Evolutionary conservation across 805 yeast genomes (phyloP).

Genomic region (Monosporozyma siamensis): DNA sequence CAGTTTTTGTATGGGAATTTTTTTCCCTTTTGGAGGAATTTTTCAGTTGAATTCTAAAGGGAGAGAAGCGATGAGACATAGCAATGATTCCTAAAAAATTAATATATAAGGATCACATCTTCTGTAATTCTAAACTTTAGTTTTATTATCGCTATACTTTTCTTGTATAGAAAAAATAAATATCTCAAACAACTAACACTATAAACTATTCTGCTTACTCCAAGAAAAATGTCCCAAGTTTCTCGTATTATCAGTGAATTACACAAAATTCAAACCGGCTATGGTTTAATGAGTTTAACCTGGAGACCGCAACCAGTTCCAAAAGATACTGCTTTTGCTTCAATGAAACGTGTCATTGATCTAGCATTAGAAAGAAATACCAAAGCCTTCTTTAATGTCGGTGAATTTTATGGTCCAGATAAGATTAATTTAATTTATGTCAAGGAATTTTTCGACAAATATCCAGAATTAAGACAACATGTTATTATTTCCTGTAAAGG

Average conservation of each 20-base stretch:
- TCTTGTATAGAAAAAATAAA: too few relatives aligned
- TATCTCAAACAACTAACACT: too few relatives aligned
- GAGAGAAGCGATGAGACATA: too few relatives aligned
- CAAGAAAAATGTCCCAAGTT: conserved; percentile 16
- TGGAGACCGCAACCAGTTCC: conserved; percentile 54
- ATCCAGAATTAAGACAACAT: conserved; percentile 48
- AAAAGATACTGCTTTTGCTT: conserved; percentile 42
- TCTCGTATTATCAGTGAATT: conserved; percentile 15
- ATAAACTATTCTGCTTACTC: too few relatives aligned
- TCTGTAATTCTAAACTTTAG: too few relatives aligned
- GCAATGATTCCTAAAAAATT: too few relatives aligned
- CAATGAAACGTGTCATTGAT: conserved; percentile 44
- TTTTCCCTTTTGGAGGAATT: too few relatives aligned
- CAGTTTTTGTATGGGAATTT: too few relatives aligned
- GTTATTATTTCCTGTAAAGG: conserved; percentile 65
- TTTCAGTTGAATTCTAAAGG: too few relatives aligned
- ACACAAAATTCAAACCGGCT: conserved; percentile 36
- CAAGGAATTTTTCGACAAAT: conserved; percentile 45
- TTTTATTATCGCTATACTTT: too few relatives aligned
- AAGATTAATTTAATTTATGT: conserved; percentile 47
- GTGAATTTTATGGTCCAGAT: conserved; percentile 66
- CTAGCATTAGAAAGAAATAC: conserved; percentile 22
- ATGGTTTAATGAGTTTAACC: conserved; percentile 77
- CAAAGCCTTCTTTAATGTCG: conserved; percentile 55
- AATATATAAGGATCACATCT: too few relatives aligned